Evolutionary conservation across 2,329 filamentous ascomycete genomes (phyloP), one percentile per base, ranked within the genome.

Genomic region (Claviceps sp.): DNA sequence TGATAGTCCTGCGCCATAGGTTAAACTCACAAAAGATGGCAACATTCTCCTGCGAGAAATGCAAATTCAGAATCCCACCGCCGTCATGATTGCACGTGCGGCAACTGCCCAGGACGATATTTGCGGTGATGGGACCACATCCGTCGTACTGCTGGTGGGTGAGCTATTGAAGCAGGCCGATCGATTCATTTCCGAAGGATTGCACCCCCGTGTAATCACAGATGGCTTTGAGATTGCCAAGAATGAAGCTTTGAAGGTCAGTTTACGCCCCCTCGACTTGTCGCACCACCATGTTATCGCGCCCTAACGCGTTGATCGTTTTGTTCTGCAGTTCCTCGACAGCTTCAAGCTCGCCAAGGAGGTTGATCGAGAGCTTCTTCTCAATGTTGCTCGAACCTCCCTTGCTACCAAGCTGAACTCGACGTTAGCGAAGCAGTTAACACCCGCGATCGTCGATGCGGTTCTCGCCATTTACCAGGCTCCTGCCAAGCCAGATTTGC

Each of bases 101-200:
- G 93, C 93, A 53, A 98, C 93, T 40, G 93, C 93, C 59, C 91
- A 98, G 69, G 93, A 98, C 69, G 93, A 98, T 64, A 98, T 98
- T 62, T 95, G 89, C 61, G 93, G 93, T 64, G 93, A 98, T 69
- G 93, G 93, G 64, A 98, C 93, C 62, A 98, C 93, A 43, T 96
- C 89, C 47, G 91, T 96, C 34, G 93, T 98, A 50, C 74, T 98
- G 62, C 73, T 97, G 67, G 90, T 98, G 50, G 93, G 93, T 68
- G 93, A 98, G 75, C 81, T 98, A 55, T 73, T 98, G 65, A 98
- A 97, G 79, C 93, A 98, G 75, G 93, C 93, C 55, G 87, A 97
- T 68, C 82, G 93, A 69, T 89, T 95, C 69, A 97, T 98, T 64
- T 83, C 87, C 13, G 93, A 98, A 71, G 93, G 93, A n/a, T 76